Base-by-base conservation (phyloP, 441 rosid species). In the Gossypium lobatum region DNA sequence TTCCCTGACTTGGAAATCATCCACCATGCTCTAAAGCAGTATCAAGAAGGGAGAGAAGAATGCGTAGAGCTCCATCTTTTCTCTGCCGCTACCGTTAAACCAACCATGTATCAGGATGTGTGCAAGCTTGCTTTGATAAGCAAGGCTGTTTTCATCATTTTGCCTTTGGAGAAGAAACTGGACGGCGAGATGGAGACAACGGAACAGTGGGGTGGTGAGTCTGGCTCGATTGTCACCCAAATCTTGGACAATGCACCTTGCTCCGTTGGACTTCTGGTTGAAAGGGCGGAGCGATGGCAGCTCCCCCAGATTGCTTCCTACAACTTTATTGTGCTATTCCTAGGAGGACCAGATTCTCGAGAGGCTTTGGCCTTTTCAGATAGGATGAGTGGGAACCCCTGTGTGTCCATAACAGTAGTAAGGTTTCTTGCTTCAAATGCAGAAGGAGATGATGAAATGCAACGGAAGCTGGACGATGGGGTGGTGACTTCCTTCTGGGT, bases 381-480 rank as follows among this genome's bases (percentile, higher is more conserved):
- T 4, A 72, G 92, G 58, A 87, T 89, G 90, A 79, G 66, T 0
- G 73, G 20, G 6, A 88, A 89, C 25, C 86, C 88, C 0, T 72
- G 86, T 17, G 83, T 84, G 48, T 55, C 23, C 0, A 53, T 91
- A 11, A 83, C 82, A 0, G 87, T 91, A 14, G 71, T 88, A 6
- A 73, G 93, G 48, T 91, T 91, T 80, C 79, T 91, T 1, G 58
- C 93, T 2, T 9, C 48, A 6, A 85, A 91, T 75, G 74, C 78
- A 10, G 84, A 81, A 78, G 90, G 91, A 26, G 91, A 90, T 6
- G 75, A 86, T 14, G 90, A 82, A 72, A 77, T 83, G 73, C 96
- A 91, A 82, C 88, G 85, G 82, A 95, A 88, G 77, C 84, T 91
- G 8, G 93, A 91, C 60, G 95, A 92, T 75, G 93, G 97, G 13